Percentiles rank a stretch among this genome's conserved stretches.
These are phyloP conservation scores for Oryza nivara DNA, from an alignment of 176 grass and related monocot genomes.

Conservation along the genomic window DNA sequence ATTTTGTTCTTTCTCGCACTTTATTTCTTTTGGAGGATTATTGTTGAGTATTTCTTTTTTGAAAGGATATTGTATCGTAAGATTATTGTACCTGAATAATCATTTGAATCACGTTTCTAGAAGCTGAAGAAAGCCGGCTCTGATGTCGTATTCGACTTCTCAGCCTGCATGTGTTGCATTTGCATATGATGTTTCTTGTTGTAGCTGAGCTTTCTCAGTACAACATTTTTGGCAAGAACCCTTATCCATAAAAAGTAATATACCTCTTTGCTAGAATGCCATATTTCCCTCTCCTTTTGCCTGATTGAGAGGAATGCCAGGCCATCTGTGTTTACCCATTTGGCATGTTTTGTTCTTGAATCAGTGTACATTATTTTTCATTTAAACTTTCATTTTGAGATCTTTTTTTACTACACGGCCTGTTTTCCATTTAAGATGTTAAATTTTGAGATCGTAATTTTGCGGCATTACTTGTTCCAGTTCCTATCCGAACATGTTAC, in stretches of 20 bases:
- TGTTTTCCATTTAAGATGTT: background rate
- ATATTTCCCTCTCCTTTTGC: background rate
- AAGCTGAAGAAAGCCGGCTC: background rate
- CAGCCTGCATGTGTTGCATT: background rate
- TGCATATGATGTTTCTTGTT: background rate
- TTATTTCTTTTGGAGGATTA: background rate
- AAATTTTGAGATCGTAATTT: background rate
- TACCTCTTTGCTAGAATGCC: background rate
- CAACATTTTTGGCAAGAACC: background rate
- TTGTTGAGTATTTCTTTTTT: background rate
- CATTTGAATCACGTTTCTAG: background rate
- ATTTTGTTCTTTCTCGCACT: background rate
- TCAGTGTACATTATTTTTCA: background rate
- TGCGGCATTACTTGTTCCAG: background rate
- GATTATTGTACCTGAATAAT: background rate
- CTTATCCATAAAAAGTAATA: background rate
- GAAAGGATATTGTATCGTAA: background rate
- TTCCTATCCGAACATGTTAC: background rate
- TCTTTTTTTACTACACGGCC: background rate
- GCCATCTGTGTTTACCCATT: background rate
- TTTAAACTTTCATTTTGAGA: background rate
- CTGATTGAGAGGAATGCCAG: background rate
- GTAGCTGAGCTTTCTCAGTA: background rate
- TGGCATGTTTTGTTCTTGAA: background rate
- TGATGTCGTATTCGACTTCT: background rate